Evolutionary conservation across 2,329 filamentous ascomycete species (phyloP), one percentile per base, ranked within the genome.

Genomic region (Penicillium decumbens): DNA sequence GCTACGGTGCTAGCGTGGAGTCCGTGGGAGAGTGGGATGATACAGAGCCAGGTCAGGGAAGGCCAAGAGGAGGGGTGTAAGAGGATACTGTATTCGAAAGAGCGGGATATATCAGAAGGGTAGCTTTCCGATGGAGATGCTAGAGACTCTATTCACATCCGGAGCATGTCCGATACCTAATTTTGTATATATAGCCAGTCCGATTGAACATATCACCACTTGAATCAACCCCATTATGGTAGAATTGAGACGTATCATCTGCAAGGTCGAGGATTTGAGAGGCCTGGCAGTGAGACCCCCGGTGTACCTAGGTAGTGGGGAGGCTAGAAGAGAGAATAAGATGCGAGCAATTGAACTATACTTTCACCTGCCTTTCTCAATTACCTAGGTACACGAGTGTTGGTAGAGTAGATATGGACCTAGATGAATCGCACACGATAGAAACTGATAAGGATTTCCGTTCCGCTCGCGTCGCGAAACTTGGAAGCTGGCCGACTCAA

Each of bases 1-100:
- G 75, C 74, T 30, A 74, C 69, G 8, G 72, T 74, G 46, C 54
- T 75, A 47, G 70, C 69, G 3, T 37, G 15, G 30, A 63, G 10
- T 13, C 28, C 28, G 28, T 10, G 3, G 28, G 10, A 12, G 25
- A 27, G 28, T 12, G 12, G 15, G 38, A 8, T 1, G 23, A 24
- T 13, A 4, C 12, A 18, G 8, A 20, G 3, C 20, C 20, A 23
- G 20, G 3, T 4, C 20, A 3, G 20, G 5, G 30, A 15, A 15
- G 32, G n/a, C 7, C 15, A 18, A n/a, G 8, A 15, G 5, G 32
- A 35, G n/a, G 32, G 18, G 13, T 18, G 18, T 9, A 9, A 18
- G 2, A 18, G 32, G 27, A 9, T 35, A 13, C 4, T 20, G 7
- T 37, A 20, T 7, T 20, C 10, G 8, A 37, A 20, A 20, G 33